Conservation (phyloP, 495 filamentous ascomycete genomes). For the Pseudoneurospora amorphoporcata region DNA sequence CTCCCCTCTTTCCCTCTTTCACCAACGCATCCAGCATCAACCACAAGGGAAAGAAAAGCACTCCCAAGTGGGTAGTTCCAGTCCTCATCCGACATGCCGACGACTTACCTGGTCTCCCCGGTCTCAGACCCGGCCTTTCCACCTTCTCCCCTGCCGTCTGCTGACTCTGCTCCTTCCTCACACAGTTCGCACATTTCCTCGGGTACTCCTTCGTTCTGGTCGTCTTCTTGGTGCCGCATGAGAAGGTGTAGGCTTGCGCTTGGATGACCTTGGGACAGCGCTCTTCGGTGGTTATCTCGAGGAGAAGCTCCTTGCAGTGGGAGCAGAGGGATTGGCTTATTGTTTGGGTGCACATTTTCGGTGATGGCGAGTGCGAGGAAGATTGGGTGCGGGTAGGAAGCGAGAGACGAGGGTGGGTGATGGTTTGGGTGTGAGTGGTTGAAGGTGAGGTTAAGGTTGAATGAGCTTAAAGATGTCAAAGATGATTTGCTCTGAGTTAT, state of each 20-base stretch:
- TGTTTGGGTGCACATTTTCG: not conserved
- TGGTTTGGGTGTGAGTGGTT: not conserved
- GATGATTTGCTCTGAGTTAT: not conserved
- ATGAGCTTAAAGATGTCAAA: not conserved
- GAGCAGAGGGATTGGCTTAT: not conserved
- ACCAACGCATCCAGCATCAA: too few relatives aligned
- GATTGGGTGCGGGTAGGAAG: not conserved
- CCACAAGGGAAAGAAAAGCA: too few relatives aligned
- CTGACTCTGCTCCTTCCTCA: not conserved
- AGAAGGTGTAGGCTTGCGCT: not conserved
- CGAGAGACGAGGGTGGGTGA: not conserved
- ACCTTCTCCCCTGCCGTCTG: not conserved
- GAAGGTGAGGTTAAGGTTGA: not conserved
- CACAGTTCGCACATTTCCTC: not conserved
- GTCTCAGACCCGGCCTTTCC: not conserved
- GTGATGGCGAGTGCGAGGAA: not conserved
- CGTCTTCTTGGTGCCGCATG: not conserved
- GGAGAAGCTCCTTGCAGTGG: not conserved
- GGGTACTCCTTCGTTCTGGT: not conserved
- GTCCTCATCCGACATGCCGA: not conserved
- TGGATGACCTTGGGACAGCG: not conserved
- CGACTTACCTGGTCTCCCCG: not conserved
- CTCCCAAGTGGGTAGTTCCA: too few relatives aligned
- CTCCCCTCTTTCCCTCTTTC: too few relatives aligned
- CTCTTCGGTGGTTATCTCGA: not conserved